Evolutionary conservation across 148 eudicot species (phyloP), one percentile per base, ranked within the genome.

Genomic region (Oxyria digyna): DNA sequence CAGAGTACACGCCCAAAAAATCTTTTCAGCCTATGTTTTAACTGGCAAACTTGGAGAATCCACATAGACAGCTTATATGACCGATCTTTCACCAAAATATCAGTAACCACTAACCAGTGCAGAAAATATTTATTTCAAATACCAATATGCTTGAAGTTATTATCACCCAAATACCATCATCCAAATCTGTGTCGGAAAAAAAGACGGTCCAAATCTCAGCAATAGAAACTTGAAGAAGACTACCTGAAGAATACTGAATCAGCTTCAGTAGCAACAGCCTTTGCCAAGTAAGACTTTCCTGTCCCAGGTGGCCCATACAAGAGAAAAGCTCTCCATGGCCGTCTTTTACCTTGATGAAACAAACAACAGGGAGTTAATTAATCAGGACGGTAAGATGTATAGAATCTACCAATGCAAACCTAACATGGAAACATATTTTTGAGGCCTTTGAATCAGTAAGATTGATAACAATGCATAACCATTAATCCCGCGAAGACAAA

Each of bases 181-280:
- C 15, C 62, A 55, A 11, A 26, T 55, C 33, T 11, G 9, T 38
- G 8, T 38, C 41, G 41, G 41, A 38, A 38, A 38, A 38, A 38
- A 38, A 5, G 41, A 38, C 41, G 9, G 8, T 38, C 9, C 27
- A 50, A 20, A 50, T 50, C 57, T 18, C 18, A 26, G 32, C 62
- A 55, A 55, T 32, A 12, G 33, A 55, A 14, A 31, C 37, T 10
- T 52, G 29, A 24, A 54, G 71, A 15, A 46, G 14, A 33, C 54
- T 76, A 88, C 99, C 99, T 94, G 70, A 85, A 94, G 79, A 94
- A 94, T 14, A 97, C 91, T 8, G 99, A 94, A 80, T 94, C 99
- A 68, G 99, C 99, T 81, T 94, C 99, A 50, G 99, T 94, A 46
- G 99, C 99, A 67, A 94, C 99, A 82, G 99, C 99, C 82, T 91